Percentiles rank a stretch among this genome's conserved stretches.
Conservation (phyloP, 345 rosid species). For the Garcia nutans region DNA sequence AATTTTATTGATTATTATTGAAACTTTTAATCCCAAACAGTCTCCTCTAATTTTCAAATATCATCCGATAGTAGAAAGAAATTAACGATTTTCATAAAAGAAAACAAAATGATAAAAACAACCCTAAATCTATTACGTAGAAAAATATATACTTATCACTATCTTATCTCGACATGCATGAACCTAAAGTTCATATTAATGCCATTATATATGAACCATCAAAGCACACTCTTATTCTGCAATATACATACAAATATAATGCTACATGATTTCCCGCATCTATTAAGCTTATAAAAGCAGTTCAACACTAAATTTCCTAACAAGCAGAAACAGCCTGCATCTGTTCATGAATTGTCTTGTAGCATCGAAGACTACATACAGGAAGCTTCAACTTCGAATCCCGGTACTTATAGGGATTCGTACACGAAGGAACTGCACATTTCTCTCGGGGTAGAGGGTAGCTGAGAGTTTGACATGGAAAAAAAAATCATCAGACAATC, state of each 20-base stretch:
- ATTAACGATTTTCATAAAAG: no score
- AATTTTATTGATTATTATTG: no score
- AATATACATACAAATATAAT: not conserved
- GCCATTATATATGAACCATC: not conserved
- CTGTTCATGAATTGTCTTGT: slow-evolving; percentile 21
- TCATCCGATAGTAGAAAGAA: no score
- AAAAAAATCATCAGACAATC: no score
- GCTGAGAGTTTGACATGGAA: slow-evolving; percentile 11
- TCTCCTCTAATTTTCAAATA: no score
- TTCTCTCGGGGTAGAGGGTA: slow-evolving; percentile 33
- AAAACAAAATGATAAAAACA: no score
- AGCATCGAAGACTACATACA: slow-evolving; percentile 26
- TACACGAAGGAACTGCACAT: slow-evolving; percentile 26
- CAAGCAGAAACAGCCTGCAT: slow-evolving; percentile 16
- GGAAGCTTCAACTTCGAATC: slow-evolving; percentile 30
- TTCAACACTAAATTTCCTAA: not conserved
- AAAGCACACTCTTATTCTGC: not conserved
- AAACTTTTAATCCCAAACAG: no score
- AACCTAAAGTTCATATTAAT: no score
- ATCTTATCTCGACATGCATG: no score
- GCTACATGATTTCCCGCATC: not conserved
- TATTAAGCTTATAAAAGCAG: not conserved
- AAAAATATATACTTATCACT: no score
- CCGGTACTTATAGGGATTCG: slow-evolving; percentile 28
- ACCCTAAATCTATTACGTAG: not conserved